These are phyloP conservation scores for Trametes hirsuta DNA, from an alignment of 1,284 basidiomycete species.

Conservation along the genomic window DNA sequence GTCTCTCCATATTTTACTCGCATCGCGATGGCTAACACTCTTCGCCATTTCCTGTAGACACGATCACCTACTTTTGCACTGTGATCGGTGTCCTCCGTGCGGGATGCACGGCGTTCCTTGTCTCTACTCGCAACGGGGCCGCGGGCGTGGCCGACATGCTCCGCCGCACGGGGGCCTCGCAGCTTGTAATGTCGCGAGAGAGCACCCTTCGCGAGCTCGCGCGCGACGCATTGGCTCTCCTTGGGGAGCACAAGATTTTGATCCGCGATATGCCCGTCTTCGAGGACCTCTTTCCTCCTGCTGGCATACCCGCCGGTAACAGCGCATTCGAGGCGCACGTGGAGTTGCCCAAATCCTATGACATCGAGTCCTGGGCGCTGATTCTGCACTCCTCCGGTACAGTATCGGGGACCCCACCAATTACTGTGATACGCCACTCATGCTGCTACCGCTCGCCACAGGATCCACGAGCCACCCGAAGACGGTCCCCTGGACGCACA, in stretches of 20 bases:
- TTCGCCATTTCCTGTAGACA: conserved; percentile 25
- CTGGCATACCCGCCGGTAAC: background rate
- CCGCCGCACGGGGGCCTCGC: background rate
- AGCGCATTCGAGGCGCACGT: conserved; percentile 1
- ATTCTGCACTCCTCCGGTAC: conserved; percentile 31
- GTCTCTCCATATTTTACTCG: background rate
- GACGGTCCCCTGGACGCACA: conserved; percentile 25
- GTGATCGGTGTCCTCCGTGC: conserved; percentile 36
- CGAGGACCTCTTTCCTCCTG: conserved; percentile 19
- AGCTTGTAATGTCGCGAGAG: conserved; percentile 11
- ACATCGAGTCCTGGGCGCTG: conserved; percentile 4
- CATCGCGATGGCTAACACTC: background rate
- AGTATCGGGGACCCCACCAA: conserved; percentile 1
- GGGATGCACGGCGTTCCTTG: conserved; percentile 31
- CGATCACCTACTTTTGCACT: conserved; percentile 35
- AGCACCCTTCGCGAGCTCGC: conserved; percentile 9
- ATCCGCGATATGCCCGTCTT: conserved; percentile 21
- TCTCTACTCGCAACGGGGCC: conserved; percentile 26
- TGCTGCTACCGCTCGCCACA: background rate
- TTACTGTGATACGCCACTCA: conserved; percentile 1
- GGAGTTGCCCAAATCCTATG: conserved; percentile 5
- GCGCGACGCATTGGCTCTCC: conserved; percentile 7
- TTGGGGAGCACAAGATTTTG: background rate
- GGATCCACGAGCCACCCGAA: conserved; percentile 30
- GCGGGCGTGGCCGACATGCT: conserved; percentile 28